A percentile compares a stretch with the other conserved stretches of the same genome.
These are phyloP conservation scores for Solanum medicagineum DNA, from an alignment of 257 asterid species.

Conservation along the genomic window DNA sequence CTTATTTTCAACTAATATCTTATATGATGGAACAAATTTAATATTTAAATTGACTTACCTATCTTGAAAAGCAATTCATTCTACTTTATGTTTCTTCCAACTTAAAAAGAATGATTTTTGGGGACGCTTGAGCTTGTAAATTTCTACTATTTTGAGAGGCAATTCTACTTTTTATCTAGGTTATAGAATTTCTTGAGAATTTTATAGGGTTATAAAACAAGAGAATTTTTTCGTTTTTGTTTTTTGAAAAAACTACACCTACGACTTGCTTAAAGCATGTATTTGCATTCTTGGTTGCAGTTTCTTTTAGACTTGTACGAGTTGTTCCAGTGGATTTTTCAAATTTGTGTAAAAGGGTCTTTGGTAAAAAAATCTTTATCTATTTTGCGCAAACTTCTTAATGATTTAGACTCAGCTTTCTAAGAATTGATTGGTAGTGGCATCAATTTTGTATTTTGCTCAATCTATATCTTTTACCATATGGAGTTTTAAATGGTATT, in stretches of 20 bases:
- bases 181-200: neutral
- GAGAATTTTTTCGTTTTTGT: too few species aligned
- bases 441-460: neutral
- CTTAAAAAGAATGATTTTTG: neutral
- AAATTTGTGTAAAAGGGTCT: neutral
- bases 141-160: neutral
- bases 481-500: neutral
- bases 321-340: neutral
- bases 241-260: too few species aligned
- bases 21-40: neutral
- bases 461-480: neutral
- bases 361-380: neutral
- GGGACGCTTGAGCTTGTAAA: neutral
- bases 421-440: neutral
- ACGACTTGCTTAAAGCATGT: neutral
- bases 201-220: too few species aligned
- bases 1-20: neutral
- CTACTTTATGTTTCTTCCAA: neutral
- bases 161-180: neutral
- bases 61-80: neutral
- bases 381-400: neutral
- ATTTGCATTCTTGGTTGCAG: neutral
- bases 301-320: neutral
- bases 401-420: neutral
- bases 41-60: neutral